Base-by-base conservation (phyloP, 768 basidiomycete species). In the Vararia minispora region DNA sequence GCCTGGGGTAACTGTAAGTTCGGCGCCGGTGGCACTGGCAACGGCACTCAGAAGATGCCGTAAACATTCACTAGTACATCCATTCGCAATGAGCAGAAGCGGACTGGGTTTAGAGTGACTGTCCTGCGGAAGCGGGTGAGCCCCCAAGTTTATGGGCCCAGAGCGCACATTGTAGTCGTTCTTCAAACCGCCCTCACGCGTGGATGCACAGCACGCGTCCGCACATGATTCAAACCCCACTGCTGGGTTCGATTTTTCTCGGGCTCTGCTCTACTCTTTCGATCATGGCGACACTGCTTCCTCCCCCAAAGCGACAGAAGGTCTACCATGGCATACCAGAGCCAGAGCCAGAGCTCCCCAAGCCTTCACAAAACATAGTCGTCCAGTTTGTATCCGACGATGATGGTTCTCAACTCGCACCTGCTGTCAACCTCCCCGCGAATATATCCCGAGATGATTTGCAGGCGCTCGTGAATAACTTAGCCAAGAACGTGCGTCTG, bases 301-400 rank as follows among this genome's bases (percentile, higher is more conserved):
- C 88, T 23, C 90, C 88, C 18, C 89, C 87, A 13, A 92, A 91
- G 63, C 72, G 91, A 46, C 74, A 76, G 55, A 91, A 92, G 58
- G 66, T 77, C 28, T 81, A 85, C 58, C 77, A 88, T 49, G 83
- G 80, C 4, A 59, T 80, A 13, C 72, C 76, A 45, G 74, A 76
- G 43, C 80, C 81, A 20, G 72, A 66, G 26, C 66, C 65, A 42
- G 72, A 75, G 40, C 55, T 59, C 4, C 49, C 57, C 12, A 56
- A 59, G 42, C 59, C 62, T 8, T 66, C 76, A 1, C 76, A 79
- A 0, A 79, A 79, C 45, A 63, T 98, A 40, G 71, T 97, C 12
- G 90, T 95, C 16, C 89, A 94, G 52, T 97, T 98, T 56, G 79
- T 91, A 20, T 83, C 82, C 3, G 87, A 92, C 41, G 82, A 91